These are phyloP conservation scores for Protea cynaroides DNA, from an alignment of 164 flowering plant genomes.

Conservation along the genomic window DNA sequence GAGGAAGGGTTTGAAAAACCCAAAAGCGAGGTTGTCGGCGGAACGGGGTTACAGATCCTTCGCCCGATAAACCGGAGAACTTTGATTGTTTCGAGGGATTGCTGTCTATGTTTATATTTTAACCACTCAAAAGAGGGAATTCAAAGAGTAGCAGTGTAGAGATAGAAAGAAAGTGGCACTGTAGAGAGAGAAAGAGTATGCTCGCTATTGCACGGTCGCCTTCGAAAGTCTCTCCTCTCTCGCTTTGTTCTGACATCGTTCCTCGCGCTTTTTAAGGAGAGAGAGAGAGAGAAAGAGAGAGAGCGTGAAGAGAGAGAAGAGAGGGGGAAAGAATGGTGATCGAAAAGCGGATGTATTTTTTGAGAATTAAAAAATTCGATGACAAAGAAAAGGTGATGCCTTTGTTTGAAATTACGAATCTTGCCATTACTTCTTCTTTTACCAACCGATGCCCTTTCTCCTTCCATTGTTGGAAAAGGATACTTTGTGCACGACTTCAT, in stretches of 20 bases:
- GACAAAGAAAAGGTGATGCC: too few species aligned
- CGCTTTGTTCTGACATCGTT: neutral
- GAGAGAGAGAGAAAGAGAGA: neutral
- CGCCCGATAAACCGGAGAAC: slow-evolving; percentile 17
- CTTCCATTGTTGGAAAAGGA: too few species aligned
- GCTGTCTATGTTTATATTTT: too few species aligned
- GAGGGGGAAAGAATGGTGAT: neutral
- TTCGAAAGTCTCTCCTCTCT: neutral
- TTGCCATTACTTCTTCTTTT: too few species aligned
- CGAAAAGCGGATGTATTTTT: neutral
- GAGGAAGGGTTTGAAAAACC: neutral
- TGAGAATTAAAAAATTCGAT: neutral
- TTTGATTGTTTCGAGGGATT: neutral
- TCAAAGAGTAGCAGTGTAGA: neutral
- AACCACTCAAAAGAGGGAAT: neutral
- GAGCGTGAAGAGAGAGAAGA: neutral
- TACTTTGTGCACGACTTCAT: too few species aligned
- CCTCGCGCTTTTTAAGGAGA: neutral
- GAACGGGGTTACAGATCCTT: slow-evolving; percentile 16
- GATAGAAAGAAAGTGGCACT: too few species aligned
- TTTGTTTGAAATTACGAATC: too few species aligned
- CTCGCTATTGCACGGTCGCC: neutral
- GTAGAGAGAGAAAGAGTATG: too few species aligned
- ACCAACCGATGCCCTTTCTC: too few species aligned
- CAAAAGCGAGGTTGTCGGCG: slow-evolving; percentile 16